Evolutionary conservation across 495 filamentous ascomycete species (phyloP), one percentile per base, ranked within the genome.

Genomic region (Bacidia gigantensis): DNA sequence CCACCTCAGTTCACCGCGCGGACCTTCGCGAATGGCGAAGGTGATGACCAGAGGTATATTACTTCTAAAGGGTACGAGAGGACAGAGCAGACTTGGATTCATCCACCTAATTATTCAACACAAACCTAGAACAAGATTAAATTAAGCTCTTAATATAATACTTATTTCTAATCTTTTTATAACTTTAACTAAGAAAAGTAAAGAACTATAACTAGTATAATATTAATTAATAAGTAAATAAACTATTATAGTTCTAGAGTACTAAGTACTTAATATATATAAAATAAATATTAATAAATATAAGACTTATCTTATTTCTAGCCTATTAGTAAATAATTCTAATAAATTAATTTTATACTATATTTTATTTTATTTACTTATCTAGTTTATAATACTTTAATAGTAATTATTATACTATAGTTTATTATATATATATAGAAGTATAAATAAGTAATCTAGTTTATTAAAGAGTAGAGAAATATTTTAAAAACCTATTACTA

Each of bases 41-140:
- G 60, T 32, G 60, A 62, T 39, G 26, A 38, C 17, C 21, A 45
- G 50, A 56, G 49, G 32, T 69, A 64, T 40, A 61, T 54, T 3
- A 60, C 56, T 11, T 51, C 60, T 9, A 62, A 72, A 23, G 69
- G 69, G 17, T 51, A 61, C 53, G 53, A 65, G 54, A 53, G 61
- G 23, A 68, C 56, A 14, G 61, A 72, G 49, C 55, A 62, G 49
- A 65, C 61, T 2, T 66, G 61, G 57, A 52, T 70, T 2, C 67
- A 72, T 51, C 64, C 65, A 3, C 65, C 68, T 3, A 59, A 55
- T 14, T 46, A 65, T 14, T 64, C 69, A 52, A 58, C 60, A 48
- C 22, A 22, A 48, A 22, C 7, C 3, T n/a, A 22, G 24, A 48
- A 25, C 10, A 48, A 11, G 3, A 48, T 9, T 22, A 48, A 48